Evolutionary conservation across 2,329 filamentous ascomycete genomes (phyloP).

Genomic region (Exophiala dermatitidis): DNA sequence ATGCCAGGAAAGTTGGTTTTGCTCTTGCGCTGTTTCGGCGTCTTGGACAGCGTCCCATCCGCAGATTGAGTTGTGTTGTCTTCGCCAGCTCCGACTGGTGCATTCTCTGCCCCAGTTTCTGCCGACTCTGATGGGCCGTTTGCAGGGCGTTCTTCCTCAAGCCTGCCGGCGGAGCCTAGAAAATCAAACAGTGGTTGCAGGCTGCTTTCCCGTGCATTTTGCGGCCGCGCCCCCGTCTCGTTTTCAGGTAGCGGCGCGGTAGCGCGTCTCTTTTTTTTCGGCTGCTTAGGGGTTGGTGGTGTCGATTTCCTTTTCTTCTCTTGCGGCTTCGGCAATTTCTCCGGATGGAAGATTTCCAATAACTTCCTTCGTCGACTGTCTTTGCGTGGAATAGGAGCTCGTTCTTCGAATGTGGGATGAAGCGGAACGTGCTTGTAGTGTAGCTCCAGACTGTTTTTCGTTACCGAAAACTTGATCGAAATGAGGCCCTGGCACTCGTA

Average conservation of each 20-base stretch:
- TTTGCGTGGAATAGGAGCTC: constrained; percentile 21
- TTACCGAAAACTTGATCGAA: constrained; percentile 25
- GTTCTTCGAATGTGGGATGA: constrained; percentile 24
- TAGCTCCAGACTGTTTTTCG: constrained; percentile 23
- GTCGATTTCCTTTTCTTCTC: constrained; percentile 7
- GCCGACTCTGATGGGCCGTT: neutral
- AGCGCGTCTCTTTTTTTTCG: constrained; percentile 3
- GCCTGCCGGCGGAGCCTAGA: constrained; percentile 17
- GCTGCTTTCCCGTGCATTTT: constrained; percentile 3
- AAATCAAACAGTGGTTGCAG: constrained; percentile 24
- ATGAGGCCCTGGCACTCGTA: constrained; percentile 23
- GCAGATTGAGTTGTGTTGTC: neutral
- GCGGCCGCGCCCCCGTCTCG: neutral
- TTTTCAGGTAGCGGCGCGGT: constrained; percentile 10
- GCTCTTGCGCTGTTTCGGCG: neutral
- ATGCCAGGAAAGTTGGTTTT: constrained; percentile 10
- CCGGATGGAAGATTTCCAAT: constrained; percentile 24
- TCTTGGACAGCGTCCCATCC: neutral
- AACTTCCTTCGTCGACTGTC: constrained; percentile 19
- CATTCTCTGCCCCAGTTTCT: neutral
- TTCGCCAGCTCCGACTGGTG: neutral
- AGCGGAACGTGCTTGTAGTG: constrained; percentile 25
- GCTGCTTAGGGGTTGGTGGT: neutral
- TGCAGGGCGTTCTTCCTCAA: constrained; percentile 1
- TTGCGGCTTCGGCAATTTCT: constrained; percentile 13